phyloP scores from a whole-genome alignment of 805 yeast genomes.

The Hanseniaspora osmophila region DNA sequence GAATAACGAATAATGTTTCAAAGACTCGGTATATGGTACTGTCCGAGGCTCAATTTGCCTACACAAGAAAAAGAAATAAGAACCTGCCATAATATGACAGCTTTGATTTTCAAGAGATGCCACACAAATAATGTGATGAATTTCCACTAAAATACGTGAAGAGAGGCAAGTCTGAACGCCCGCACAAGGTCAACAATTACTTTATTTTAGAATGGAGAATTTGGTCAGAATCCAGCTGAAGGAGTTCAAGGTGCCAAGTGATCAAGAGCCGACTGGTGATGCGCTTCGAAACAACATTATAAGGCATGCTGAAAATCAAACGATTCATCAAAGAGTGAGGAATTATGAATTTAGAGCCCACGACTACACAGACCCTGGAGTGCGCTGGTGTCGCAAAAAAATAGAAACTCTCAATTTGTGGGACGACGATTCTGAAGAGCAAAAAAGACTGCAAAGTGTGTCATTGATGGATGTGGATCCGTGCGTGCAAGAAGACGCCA shows the following conservation, averaged over 20 bases:
- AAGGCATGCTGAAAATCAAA: too few relatives aligned
- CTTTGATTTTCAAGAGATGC: too few relatives aligned
- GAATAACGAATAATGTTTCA: too few relatives aligned
- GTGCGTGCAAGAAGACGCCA: too few relatives aligned
- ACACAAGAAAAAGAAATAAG: too few relatives aligned
- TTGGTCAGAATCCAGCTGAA: neutral
- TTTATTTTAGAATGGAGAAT: neutral
- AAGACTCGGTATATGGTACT: too few relatives aligned
- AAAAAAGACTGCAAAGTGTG: neutral
- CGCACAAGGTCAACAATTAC: neutral
- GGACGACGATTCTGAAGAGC: neutral
- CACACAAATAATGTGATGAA: too few relatives aligned
- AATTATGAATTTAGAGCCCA: neutral
- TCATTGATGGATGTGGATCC: neutral
- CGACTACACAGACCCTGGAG: neutral
- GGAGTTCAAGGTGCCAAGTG: neutral
- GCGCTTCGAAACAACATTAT: too few relatives aligned
- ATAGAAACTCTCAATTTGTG: neutral
- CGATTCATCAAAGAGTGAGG: too few relatives aligned
- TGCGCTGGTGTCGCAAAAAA: neutral
- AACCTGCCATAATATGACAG: too few relatives aligned
- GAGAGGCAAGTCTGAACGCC: neutral
- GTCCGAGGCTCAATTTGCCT: too few relatives aligned
- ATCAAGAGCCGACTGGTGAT: neutral
- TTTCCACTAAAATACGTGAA: too few relatives aligned